Evolutionary conservation across 2,329 filamentous ascomycete species (phyloP).

Genomic region (Fusarium brevicatenulatum): DNA sequence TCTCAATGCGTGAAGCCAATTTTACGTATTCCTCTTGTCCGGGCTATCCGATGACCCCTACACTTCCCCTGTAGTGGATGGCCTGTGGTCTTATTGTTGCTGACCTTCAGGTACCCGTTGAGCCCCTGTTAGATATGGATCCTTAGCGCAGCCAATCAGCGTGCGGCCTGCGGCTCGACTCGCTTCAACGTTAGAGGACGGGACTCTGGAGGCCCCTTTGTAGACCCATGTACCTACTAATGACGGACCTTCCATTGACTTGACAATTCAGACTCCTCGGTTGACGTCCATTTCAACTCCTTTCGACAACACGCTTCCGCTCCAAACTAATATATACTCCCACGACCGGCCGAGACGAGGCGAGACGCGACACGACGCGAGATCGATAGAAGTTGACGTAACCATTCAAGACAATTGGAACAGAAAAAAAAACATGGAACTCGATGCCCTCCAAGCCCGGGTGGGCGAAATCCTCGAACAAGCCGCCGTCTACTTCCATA

Average conservation of each 20-base stretch:
- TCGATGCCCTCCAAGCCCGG: conserved; percentile 66
- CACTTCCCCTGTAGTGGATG: conserved; percentile 6
- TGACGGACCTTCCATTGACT: not conserved
- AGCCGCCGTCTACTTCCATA: conserved; percentile 78
- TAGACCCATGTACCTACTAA: not conserved
- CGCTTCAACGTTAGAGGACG: conserved; percentile 3
- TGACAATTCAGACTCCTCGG: not conserved
- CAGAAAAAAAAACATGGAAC: conserved; percentile 61
- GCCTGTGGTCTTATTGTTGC: not conserved
- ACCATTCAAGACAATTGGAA: not conserved
- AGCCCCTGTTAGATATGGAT: conserved; percentile 16
- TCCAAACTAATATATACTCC: not conserved
- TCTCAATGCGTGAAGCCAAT: not conserved
- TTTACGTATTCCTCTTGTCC: conserved; percentile 19
- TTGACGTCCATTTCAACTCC: not conserved
- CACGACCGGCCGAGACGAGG: not conserved
- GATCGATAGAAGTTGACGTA: not conserved
- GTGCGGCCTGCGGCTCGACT: not conserved
- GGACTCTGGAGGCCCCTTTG: conserved; percentile 31
- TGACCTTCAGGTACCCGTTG: conserved; percentile 22
- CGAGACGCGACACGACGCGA: not conserved
- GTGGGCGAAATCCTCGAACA: conserved; percentile 63
- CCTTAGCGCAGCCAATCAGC: conserved; percentile 17
- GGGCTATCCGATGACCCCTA: conserved; percentile 21
- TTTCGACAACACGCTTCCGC: not conserved